A percentile compares a stretch with the other conserved stretches of the same genome.
These are phyloP conservation scores for Colletotrichum lentis DNA, from an alignment of 2,329 filamentous ascomycete genomes.

Conservation along the genomic window DNA sequence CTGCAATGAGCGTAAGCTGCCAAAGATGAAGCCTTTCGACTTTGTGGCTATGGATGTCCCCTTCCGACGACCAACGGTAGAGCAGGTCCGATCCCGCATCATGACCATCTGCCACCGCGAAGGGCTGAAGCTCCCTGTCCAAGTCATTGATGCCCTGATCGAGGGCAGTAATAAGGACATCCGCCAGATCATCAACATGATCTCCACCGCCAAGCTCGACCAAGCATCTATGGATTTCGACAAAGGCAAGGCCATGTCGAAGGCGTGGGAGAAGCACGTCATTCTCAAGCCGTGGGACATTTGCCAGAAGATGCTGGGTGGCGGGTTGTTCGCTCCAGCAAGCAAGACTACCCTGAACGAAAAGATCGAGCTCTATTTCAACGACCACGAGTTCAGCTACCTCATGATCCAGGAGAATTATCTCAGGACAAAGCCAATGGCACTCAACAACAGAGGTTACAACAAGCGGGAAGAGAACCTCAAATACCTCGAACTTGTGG, in stretches of 20 bases:
- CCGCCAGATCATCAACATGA: conserved; percentile 98
- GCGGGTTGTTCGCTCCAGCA: conserved; percentile 82
- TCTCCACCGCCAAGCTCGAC: conserved; percentile 91
- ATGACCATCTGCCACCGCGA: conserved; percentile 96
- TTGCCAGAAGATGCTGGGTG: conserved; percentile 87
- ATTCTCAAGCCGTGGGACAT: conserved; percentile 99
- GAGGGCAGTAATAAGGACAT: conserved; percentile 97
- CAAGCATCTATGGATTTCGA: conserved; percentile 81
- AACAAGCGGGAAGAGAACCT: conserved; percentile 74
- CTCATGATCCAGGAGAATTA: conserved; percentile 99
- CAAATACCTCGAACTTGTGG: conserved; percentile 85
- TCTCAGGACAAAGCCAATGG: conserved; percentile 79
- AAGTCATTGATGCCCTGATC: conserved; percentile 90
- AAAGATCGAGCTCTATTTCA: conserved; percentile 99
- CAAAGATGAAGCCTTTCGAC: conserved; percentile 99
- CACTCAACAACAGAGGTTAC: conserved; percentile 64
- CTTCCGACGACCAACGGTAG: conserved; percentile 88
- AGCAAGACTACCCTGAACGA: conserved; percentile 92
- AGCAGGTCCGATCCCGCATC: conserved; percentile 89
- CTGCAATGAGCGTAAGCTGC: conserved; percentile 91
- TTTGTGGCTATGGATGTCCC: conserved; percentile 82
- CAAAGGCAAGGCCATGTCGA: conserved; percentile 91
- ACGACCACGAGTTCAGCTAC: conserved; percentile 97
- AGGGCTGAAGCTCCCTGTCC: conserved; percentile 81
- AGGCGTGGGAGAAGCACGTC: conserved; percentile 98